Evolutionary conservation across 2,329 filamentous ascomycete genomes (phyloP), one percentile per base, ranked within the genome.

Genomic region (Phialophora chinensis): DNA sequence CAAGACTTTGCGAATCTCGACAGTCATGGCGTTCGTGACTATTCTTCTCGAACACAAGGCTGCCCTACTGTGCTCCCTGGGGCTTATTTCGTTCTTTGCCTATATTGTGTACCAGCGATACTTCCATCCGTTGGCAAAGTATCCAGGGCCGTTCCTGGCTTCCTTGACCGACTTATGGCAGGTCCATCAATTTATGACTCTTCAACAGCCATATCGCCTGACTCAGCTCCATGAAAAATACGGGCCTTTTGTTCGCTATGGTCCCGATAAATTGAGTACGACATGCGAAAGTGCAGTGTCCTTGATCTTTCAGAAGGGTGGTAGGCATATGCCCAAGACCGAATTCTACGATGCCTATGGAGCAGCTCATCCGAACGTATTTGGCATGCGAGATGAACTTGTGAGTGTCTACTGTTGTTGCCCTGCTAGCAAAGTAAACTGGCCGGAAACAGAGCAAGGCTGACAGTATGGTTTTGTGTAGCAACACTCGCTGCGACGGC

Each of bases 281-380:
- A 25, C 23, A 25, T 60, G 77, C 52, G 76, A 73, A 1, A 42
- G 66, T 23, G 73, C 75, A 57, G 73, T 29, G 73, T 75, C 1
- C 72, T 78, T 25, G 69, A 71, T 38, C 23, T 66, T 77, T 6
- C 76, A 76, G 53, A 74, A 73, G 47, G 71, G 70, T 56, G 72
- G 69, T 4, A 64, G 68, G 10, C 61, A 52, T 12, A 75, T 77
- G 72, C 75, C 74, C 2, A 78, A 78, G 67, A 77, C 74, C 0
- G 73, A 77, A 49, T 77, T 77, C 59, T 79, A 78, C 57, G 74
- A 78, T 71, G 76, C 74, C 2, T 79, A 72, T 60, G 73, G 72
- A 1, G 71, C 73, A 1, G 66, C 69, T 6, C 72, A 74, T 62
- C 75, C 77, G 1, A 78, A 78, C 65, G 69, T 78, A 0, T 78